These are phyloP conservation scores for Stachybotrys elegans DNA, from an alignment of 2,329 filamentous ascomycete genomes.

Conservation along the genomic window DNA sequence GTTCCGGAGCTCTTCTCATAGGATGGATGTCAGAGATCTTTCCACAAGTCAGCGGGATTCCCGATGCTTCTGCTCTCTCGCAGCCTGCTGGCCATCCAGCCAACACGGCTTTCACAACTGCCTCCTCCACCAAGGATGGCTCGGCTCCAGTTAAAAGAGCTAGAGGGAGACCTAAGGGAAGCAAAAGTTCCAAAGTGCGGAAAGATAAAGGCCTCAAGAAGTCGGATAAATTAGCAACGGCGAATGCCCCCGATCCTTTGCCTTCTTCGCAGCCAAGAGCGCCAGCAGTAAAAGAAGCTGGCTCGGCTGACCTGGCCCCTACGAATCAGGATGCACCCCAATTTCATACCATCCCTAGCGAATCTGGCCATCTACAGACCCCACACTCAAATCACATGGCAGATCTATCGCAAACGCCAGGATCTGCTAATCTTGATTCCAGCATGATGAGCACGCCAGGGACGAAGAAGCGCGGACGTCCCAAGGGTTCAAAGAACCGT, in stretches of 20 bases:
- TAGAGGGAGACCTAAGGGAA: constrained; percentile 53
- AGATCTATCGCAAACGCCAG: no score
- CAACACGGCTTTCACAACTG: constrained; percentile 3
- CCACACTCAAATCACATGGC: no score
- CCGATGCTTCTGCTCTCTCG: constrained; percentile 10
- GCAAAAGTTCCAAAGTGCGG: constrained; percentile 28
- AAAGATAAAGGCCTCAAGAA: constrained; percentile 52
- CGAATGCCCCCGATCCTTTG: neutral
- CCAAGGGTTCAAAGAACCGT: constrained; percentile 43
- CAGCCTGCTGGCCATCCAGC: neutral
- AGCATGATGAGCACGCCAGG: constrained; percentile 13
- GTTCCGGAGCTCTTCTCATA: constrained; percentile 52
- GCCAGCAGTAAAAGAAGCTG: no score
- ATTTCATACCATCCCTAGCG: no score
- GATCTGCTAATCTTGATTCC: neutral
- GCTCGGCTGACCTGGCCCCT: no score
- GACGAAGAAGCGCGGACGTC: constrained; percentile 30
- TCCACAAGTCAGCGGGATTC: constrained; percentile 30
- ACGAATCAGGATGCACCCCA: no score
- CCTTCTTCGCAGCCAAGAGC: no score
- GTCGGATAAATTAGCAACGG: constrained; percentile 10
- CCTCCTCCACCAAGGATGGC: constrained; percentile 7
- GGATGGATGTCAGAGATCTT: constrained; percentile 62
- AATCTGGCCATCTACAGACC: no score
- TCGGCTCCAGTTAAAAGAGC: constrained; percentile 31